Percentiles rank a stretch among this genome's conserved stretches.
Evolutionary conservation across 306 rosid species (phyloP).

Genomic region (Malus fusca): DNA sequence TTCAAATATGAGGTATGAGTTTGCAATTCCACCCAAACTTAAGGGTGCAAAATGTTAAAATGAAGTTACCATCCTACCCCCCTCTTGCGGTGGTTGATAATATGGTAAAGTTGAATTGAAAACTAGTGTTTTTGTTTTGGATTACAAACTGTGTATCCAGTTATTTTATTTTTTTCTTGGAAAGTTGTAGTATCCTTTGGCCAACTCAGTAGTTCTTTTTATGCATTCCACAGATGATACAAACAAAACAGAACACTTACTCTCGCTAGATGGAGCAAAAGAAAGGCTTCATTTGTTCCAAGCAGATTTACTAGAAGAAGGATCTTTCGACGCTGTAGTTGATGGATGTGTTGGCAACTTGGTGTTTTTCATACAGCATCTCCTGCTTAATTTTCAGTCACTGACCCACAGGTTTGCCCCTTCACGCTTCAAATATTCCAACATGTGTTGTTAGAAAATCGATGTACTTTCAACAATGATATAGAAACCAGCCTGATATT

Average conservation of each 20-base stretch:
- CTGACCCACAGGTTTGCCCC: constrained; percentile 39
- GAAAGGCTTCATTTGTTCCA: constrained; percentile 38
- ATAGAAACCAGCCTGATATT: not conserved
- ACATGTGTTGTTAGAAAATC: not conserved
- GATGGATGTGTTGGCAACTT: constrained; percentile 34
- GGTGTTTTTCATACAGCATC: constrained; percentile 63
- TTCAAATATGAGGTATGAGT: too few relatives aligned
- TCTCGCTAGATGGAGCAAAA: constrained; percentile 42
- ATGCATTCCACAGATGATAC: constrained; percentile 25
- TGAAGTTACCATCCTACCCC: too few relatives aligned
- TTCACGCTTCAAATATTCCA: not conserved
- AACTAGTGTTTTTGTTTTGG: too few relatives aligned
- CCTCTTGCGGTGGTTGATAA: too few relatives aligned
- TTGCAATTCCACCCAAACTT: too few relatives aligned
- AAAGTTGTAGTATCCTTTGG: not conserved
- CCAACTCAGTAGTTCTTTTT: not conserved
- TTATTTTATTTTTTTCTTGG: too few relatives aligned
- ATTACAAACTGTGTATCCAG: too few relatives aligned
- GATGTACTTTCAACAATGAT: not conserved
- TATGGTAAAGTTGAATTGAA: too few relatives aligned
- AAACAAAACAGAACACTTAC: constrained; percentile 36
- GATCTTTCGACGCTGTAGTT: constrained; percentile 40
- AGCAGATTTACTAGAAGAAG: constrained; percentile 43
- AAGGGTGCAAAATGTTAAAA: too few relatives aligned
- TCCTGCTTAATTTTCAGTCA: not conserved